phyloP scores from a whole-genome alignment of 768 basidiomycete species.

The Dacryopinax primogenitus region DNA sequence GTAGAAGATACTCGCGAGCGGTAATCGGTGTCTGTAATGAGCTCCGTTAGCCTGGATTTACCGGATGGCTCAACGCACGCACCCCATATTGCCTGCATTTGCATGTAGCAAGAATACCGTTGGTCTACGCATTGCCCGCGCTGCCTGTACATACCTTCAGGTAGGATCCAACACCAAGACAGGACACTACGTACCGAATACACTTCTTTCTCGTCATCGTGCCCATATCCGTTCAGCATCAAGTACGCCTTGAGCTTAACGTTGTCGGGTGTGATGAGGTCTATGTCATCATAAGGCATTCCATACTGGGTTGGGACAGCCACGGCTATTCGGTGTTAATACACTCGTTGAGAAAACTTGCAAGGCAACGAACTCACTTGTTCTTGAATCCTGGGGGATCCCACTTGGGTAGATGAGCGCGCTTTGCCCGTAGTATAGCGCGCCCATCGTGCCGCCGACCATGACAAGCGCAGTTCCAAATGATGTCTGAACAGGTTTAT shows the following conservation, averaged over 20 bases:
- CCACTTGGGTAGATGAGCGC: constrained; percentile 84
- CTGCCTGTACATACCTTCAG: constrained; percentile 4
- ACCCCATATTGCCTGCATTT: constrained; percentile 35
- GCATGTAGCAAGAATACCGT: constrained; percentile 89
- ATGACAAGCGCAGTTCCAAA: background rate
- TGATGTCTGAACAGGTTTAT: background rate
- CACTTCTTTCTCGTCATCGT: constrained; percentile 9
- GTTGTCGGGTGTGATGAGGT: constrained; percentile 58
- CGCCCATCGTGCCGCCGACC: background rate
- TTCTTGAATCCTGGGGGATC: constrained; percentile 66
- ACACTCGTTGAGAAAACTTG: background rate
- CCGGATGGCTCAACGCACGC: constrained; percentile 10
- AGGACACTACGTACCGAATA: constrained; percentile 4
- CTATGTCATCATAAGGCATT: constrained; percentile 61
- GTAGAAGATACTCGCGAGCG: constrained; percentile 71
- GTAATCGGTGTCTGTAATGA: constrained; percentile 69
- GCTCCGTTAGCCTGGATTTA: background rate
- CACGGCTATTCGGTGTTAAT: constrained; percentile 40
- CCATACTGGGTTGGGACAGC: constrained; percentile 54
- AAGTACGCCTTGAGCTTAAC: constrained; percentile 65
- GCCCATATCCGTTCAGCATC: constrained; percentile 42
- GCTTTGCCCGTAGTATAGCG: constrained; percentile 71
- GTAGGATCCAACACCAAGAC: background rate
- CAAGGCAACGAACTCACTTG: constrained; percentile 37
- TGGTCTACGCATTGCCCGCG: constrained; percentile 37